phyloP scores from a whole-genome alignment of 1,284 basidiomycete species.

The Puccinia horiana region DNA sequence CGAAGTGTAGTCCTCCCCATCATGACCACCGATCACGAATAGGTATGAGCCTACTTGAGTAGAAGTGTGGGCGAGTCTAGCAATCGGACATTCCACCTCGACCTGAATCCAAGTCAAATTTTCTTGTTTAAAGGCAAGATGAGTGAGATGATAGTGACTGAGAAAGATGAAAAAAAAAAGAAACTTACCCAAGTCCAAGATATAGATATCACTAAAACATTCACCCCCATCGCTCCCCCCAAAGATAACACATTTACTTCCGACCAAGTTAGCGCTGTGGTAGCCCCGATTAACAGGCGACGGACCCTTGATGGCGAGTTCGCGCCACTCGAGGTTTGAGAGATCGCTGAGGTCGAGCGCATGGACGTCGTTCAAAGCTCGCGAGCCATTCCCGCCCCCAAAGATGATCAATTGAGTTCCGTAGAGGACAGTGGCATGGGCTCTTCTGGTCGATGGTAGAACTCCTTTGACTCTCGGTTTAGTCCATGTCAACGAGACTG shows the following conservation, averaged over 20 bases:
- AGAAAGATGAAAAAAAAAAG: background rate
- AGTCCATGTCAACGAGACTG: constrained; percentile 51
- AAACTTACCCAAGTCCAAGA: constrained; percentile 38
- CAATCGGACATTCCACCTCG: constrained; percentile 50
- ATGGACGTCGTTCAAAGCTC: constrained; percentile 53
- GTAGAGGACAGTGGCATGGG: constrained; percentile 53
- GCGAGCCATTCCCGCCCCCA: constrained; percentile 54
- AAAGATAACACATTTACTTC: constrained; percentile 45
- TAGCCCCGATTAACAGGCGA: constrained; percentile 52
- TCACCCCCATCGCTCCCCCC: constrained; percentile 47
- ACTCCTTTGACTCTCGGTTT: constrained; percentile 50
- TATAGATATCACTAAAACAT: constrained; percentile 49
- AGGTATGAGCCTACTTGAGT: constrained; percentile 53
- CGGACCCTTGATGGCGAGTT: constrained; percentile 50
- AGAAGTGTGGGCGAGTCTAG: constrained; percentile 52
- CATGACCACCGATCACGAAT: constrained; percentile 54
- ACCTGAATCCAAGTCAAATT: constrained; percentile 52
- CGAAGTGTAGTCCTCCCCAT: constrained; percentile 53
- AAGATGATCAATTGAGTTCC: constrained; percentile 52
- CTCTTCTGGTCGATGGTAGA: constrained; percentile 52
- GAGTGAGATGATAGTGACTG: background rate
- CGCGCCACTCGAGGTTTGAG: constrained; percentile 49
- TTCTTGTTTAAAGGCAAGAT: constrained; percentile 41
- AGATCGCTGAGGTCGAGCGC: constrained; percentile 51
- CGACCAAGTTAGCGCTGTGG: constrained; percentile 49